phyloP scores from a whole-genome alignment of 2,329 filamentous ascomycete species.

The Pezicula rhizophila region DNA sequence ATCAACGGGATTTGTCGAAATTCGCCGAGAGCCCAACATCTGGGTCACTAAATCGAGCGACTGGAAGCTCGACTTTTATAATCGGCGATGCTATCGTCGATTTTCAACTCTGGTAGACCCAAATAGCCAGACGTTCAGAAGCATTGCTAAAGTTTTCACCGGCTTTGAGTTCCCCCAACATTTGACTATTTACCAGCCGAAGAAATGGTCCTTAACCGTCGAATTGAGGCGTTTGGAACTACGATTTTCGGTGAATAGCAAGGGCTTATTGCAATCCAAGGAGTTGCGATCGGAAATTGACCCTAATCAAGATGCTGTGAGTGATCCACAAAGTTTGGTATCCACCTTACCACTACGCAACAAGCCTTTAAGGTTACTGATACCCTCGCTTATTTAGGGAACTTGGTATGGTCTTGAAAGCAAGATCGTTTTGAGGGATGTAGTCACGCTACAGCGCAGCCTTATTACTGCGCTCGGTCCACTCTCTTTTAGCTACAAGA shows the following conservation, averaged over 20 bases:
- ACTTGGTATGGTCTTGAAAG: conserved; percentile 53
- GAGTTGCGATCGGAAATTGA: conserved; percentile 49
- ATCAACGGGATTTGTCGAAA: conserved; percentile 37
- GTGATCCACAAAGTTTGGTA: too few species aligned
- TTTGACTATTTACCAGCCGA: conserved; percentile 41
- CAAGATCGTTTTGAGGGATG: conserved; percentile 50
- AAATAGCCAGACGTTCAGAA: conserved; percentile 32
- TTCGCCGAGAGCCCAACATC: conserved; percentile 37
- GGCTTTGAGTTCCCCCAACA: conserved; percentile 40
- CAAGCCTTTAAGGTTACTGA: too few species aligned
- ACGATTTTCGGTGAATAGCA: conserved; percentile 42
- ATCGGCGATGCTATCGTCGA: conserved; percentile 22
- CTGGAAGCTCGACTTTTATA: conserved; percentile 33
- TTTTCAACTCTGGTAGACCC: conserved; percentile 40
- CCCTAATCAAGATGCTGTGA: conserved; percentile 45
- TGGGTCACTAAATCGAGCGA: conserved; percentile 33
- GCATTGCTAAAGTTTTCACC: conserved; percentile 38
- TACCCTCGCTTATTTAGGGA: conserved; percentile 18
- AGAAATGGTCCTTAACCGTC: conserved; percentile 29
- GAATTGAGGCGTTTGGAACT: conserved; percentile 48
- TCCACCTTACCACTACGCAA: too few species aligned
- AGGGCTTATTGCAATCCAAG: conserved; percentile 36
- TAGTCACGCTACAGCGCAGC: conserved; percentile 33
- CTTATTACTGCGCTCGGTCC: conserved; percentile 48
- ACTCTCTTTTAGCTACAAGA: conserved; percentile 22